Conservation (phyloP, 495 filamentous ascomycete species). For the Daldinia childiae region DNA sequence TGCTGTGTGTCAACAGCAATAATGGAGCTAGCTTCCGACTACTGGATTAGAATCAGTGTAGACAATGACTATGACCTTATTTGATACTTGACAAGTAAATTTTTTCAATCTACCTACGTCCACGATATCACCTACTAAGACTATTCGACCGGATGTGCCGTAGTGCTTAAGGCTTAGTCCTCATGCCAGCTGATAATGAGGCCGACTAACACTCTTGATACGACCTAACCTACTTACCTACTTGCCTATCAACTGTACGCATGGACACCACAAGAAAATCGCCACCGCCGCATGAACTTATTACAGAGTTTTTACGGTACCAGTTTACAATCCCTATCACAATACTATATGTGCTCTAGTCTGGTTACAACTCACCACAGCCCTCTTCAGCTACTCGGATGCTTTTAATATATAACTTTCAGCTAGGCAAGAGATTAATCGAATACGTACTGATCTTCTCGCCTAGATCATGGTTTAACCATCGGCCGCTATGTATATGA, state of each 20-base stretch:
- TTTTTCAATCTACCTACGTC: background rate
- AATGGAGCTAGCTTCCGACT: conserved; percentile 20
- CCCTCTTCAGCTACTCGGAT: background rate
- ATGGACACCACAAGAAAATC: background rate
- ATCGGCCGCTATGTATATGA: background rate
- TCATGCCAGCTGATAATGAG: conserved; percentile 35
- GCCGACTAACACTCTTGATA: conserved; percentile 21
- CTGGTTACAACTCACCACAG: background rate
- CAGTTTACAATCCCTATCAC: background rate
- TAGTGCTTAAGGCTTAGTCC: background rate
- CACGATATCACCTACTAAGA: background rate
- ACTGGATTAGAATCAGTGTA: background rate
- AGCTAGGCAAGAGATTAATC: conserved; percentile 4
- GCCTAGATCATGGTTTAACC: background rate
- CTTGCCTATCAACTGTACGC: background rate
- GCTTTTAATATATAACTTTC: background rate
- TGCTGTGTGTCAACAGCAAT: conserved; percentile 32
- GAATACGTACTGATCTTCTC: background rate
- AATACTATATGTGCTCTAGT: background rate
- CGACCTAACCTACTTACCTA: background rate
- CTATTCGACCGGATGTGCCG: conserved; percentile 6
- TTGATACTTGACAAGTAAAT: background rate
- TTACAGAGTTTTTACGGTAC: background rate
- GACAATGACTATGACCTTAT: background rate
- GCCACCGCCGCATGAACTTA: background rate